Base-by-base conservation (phyloP, 331 rosid species). In the Quercus phellos region DNA sequence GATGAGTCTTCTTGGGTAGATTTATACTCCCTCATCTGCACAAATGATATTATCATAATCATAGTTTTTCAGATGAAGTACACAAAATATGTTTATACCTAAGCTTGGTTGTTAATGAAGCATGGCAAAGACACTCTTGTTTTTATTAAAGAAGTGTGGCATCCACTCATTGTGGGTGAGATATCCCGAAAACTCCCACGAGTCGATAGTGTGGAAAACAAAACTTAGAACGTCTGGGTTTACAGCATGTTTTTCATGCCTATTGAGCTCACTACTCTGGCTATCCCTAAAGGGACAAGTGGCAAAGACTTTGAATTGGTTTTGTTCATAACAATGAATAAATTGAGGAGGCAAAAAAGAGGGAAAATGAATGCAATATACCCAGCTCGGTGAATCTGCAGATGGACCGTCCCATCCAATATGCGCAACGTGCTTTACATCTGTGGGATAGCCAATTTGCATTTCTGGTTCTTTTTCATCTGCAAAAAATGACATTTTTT, bases 371-470 rank as follows among this genome's bases (percentile, higher is more conserved):
- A n/a, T 11, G 55, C 1, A 21, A 6, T 35, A 0, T 88, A 94
- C 98, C 99, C 98, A 95, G 85, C 85, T 88, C 22, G 99, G 98
- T 24, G 81, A 29, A 71, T 51, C 85, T 69, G 89, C 72, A 66
- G 89, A 60, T 5, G 90, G 90, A 64, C 96, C 94, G 43, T 95
- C 99, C 70, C 87, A 75, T 54, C 98, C 98, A 61, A 95, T 95
- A 64, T 95, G 99, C 11, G 98, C 97, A 53, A 95, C 88, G 84
- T 95, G 99, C 82, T 93, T 95, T 72, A 95, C 99, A 66, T 95
- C 99, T n/a, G 98, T 95, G 21, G 98, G 99, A 63, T 85, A 86
- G 11, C 99, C 99, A 80, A 95, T 95, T 83, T 91, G 88, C 77
- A 95, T 87, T 55, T 92, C 94, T 4, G 84, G 73, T 68, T 86